Base-by-base conservation (phyloP, 768 basidiomycete species). In the Daedaleopsis nitida region DNA sequence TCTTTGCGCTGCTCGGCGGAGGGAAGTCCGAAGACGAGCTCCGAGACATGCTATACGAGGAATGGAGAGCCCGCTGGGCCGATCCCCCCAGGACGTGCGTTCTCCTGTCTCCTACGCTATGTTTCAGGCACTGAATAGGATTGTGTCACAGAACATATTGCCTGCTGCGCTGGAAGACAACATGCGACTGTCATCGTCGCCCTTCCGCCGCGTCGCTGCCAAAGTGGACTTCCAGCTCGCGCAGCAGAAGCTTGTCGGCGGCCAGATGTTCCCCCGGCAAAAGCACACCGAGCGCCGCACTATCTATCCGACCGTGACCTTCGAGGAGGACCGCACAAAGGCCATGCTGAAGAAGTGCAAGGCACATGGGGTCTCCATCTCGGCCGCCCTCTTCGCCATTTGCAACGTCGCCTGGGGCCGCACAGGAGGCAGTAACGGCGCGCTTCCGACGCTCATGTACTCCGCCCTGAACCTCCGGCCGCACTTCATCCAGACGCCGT, bases 401-500 rank as follows among this genome's bases (percentile, higher is more conserved):
- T 87, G 86, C 70, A 90, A 88, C 68, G 70, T 91, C 42, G 91
- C 89, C 6, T 92, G 89, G 90, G 81, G 83, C 4, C 78, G 81
- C 65, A 81, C 81, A 37, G 76, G 74, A 23, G 68, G 72, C 27
- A 74, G 74, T 14, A 76, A 77, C 44, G 73, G 72, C 65, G 80
- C 85, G 58, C 72, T 84, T 50, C 87, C 86, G 6, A 81, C 77
- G 83, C 84, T 94, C 85, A 87, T 94, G 83, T 95, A 95, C 72
- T 90, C 91, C 9, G 91, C 93, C 13, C 77, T 93, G 52, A 94
- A 94, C 73, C 75, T 93, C 42, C 83, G 92, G 3, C 85, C 88
- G 5, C 81, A 83, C 69, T 74, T 86, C 43, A 66, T 75, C 77
- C 57, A 78, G 76, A 53, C 68, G 42, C 38, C 44, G 19, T 24